Conservation (phyloP, 345 rosid genomes). For the Moricandia moricandioides region DNA sequence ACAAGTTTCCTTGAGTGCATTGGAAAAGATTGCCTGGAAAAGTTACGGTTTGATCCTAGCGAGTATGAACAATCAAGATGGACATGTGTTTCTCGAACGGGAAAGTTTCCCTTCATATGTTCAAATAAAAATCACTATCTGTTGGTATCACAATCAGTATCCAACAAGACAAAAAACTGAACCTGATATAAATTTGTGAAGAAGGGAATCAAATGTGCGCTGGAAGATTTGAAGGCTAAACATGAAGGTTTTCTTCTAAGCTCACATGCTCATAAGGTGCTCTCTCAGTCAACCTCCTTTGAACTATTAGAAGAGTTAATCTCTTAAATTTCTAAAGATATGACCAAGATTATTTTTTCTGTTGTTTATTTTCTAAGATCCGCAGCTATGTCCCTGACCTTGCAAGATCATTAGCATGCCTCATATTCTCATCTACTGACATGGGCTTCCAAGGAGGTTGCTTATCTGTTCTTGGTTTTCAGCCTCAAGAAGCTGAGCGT, state of each 20-base stretch:
- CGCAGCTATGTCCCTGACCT: slow-evolving; percentile 84
- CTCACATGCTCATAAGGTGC: slow-evolving; percentile 70
- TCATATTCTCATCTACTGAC: slow-evolving; percentile 68
- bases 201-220: slow-evolving; percentile 59
- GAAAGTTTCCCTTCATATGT: slow-evolving; percentile 56
- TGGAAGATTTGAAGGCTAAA: slow-evolving; percentile 78
- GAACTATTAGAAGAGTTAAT: neutral
- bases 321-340: neutral
- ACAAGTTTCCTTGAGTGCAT: slow-evolving; percentile 48
- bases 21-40: slow-evolving; percentile 76
- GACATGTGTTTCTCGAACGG: slow-evolving; percentile 55
- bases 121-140: slow-evolving; percentile 58
- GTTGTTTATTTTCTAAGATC: slow-evolving; percentile 42
- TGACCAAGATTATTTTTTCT: neutral
- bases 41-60: slow-evolving; percentile 67
- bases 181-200: slow-evolving; percentile 45
- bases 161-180: slow-evolving; percentile 50
- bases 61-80: slow-evolving; percentile 48
- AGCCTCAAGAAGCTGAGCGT: slow-evolving; percentile 35
- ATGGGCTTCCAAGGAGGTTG: slow-evolving; percentile 71
- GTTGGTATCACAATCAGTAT: slow-evolving; percentile 66
- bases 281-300: neutral
- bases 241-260: slow-evolving; percentile 69
- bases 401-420: slow-evolving; percentile 75
- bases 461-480: slow-evolving; percentile 66